A percentile compares a stretch with the other conserved stretches of the same genome.
Evolutionary conservation across 108 stramenopile genomes (phyloP).

Genomic region (Thalassiosira profunda): DNA sequence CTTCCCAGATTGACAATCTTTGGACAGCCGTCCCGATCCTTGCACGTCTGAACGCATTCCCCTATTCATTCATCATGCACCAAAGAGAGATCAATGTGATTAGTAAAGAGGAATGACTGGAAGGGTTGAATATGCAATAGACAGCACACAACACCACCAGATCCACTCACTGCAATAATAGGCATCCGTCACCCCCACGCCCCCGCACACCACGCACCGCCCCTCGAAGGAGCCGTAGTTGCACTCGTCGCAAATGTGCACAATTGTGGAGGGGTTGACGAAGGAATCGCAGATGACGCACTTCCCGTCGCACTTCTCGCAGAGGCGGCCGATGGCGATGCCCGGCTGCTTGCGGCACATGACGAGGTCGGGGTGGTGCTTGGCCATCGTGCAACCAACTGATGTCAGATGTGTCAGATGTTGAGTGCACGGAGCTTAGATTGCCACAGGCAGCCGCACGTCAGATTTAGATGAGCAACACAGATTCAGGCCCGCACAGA

Average conservation of each 20-base stretch:
- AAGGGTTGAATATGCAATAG: no score
- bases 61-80: neutral
- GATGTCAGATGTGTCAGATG: no score
- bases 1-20: constrained; percentile 99
- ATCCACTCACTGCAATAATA: constrained; percentile 98
- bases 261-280: constrained; percentile 91
- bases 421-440: no score
- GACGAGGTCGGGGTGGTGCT: constrained; percentile 98
- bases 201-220: constrained; percentile 97
- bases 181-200: constrained; percentile 97
- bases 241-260: constrained; percentile 99
- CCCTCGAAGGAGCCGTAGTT: constrained; percentile 97
- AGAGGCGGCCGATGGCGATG: constrained; percentile 95
- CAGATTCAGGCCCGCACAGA: no score
- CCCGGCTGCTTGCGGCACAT: constrained; percentile 99
- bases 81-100: no score
- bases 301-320: constrained; percentile 98
- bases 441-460: no score
- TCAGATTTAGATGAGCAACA: no score
- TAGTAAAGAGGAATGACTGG: no score
- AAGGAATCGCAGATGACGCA: constrained; percentile 99
- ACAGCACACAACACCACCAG: no score
- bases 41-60: constrained; percentile 92
- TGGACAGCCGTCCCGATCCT: constrained; percentile 99
- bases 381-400: constrained; percentile 96